Conservation (phyloP, 495 filamentous ascomycete genomes). For the Penicillium flavigenum region DNA sequence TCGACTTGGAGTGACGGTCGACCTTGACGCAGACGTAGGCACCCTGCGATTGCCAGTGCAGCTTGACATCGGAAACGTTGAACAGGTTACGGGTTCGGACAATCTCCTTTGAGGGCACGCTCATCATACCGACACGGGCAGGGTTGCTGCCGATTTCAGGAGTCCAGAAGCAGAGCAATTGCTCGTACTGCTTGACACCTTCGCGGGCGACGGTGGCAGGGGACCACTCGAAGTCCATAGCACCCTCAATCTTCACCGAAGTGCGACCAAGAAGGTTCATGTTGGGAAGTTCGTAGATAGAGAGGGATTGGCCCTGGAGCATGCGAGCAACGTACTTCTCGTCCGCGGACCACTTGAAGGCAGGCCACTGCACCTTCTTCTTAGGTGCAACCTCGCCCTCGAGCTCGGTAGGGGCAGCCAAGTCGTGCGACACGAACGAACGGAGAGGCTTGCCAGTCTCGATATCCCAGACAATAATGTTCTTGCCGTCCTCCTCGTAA, state of each 20-base stretch:
- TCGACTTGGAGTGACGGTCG: constrained; percentile 96
- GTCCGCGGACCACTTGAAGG: constrained; percentile 98
- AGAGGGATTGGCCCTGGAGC: constrained; percentile 83
- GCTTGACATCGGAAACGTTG: constrained; percentile 94
- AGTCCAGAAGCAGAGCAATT: constrained; percentile 97
- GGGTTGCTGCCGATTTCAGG: constrained; percentile 97
- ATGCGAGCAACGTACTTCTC: constrained; percentile 95
- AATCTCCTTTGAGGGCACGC: constrained; percentile 87
- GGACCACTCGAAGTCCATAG: constrained; percentile 97
- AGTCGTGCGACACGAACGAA: constrained; percentile 85
- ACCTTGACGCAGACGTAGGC: constrained; percentile 97
- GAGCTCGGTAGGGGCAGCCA: constrained; percentile 53
- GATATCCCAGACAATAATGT: constrained; percentile 98
- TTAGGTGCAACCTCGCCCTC: constrained; percentile 70
- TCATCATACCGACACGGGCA: constrained; percentile 96
- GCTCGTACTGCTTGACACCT: constrained; percentile 84
- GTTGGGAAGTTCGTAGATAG: constrained; percentile 87
- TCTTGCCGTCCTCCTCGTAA: constrained; percentile 94
- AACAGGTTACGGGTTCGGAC: constrained; percentile 94
- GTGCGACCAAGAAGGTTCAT: constrained; percentile 91
- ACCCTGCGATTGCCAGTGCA: constrained; percentile 90
- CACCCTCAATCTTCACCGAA: constrained; percentile 89
- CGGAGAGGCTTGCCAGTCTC: constrained; percentile 85
- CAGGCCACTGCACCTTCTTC: constrained; percentile 95
- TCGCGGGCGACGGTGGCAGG: constrained; percentile 76